A percentile compares a stretch with the other conserved stretches of the same genome.
These are phyloP conservation scores for Trametes polyzona DNA, from an alignment of 1,284 basidiomycete genomes.

Conservation along the genomic window DNA sequence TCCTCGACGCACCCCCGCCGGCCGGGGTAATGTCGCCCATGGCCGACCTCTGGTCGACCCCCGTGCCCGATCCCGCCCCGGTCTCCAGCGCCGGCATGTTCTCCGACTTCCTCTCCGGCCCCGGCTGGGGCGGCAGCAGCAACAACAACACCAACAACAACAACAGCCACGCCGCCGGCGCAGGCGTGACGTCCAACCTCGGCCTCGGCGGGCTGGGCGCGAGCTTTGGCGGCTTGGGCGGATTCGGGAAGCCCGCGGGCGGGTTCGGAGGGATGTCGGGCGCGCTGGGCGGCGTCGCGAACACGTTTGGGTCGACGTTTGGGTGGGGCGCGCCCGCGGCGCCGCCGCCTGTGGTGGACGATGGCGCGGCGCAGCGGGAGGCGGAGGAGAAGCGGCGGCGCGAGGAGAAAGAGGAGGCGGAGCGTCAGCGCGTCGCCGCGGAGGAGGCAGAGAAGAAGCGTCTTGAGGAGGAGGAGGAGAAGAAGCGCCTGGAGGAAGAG, in stretches of 20 bases:
- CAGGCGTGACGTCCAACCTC: constrained; percentile 5
- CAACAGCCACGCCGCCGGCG: no score
- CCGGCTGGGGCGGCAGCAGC: constrained; percentile 17
- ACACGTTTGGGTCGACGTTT: constrained; percentile 16
- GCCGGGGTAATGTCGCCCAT: constrained; percentile 24
- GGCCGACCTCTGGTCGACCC: constrained; percentile 24
- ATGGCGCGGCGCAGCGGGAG: constrained; percentile 18
- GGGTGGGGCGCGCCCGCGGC: constrained; percentile 12
- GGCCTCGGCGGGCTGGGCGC: constrained; percentile 17
- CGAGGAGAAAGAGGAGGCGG: constrained; percentile 13
- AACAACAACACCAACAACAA: no score
- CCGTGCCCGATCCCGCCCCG: constrained; percentile 19
- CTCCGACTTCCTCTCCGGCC: constrained; percentile 29
- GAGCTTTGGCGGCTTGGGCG: constrained; percentile 3
- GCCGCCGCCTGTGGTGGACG: constrained; percentile 1
- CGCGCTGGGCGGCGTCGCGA: constrained; percentile 5
- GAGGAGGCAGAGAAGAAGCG: constrained; percentile 20
- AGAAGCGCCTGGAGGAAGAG: constrained; percentile 5
- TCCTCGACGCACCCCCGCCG: constrained; percentile 7
- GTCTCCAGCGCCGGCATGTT: constrained; percentile 24
- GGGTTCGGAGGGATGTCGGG: not conserved
- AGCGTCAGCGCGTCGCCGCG: constrained; percentile 11
- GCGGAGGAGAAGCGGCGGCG: constrained; percentile 16
- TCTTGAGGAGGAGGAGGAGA: constrained; percentile 17
- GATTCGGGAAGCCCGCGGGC: not conserved